Evolutionary conservation across 2,329 filamentous ascomycete species (phyloP).

Genomic region (Chrysosporium queenslandicum): DNA sequence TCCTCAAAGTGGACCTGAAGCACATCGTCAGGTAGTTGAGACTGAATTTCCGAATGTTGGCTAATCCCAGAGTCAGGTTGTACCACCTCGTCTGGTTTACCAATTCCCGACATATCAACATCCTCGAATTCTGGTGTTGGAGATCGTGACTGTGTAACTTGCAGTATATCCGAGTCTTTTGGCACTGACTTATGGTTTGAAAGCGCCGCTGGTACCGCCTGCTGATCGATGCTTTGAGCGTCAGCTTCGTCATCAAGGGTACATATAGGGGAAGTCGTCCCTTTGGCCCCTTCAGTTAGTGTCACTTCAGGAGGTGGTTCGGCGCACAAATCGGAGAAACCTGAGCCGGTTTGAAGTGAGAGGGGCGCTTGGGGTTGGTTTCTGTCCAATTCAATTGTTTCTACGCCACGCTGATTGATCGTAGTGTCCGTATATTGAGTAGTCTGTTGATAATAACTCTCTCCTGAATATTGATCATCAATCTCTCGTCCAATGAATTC

Average conservation of each 20-base stretch:
- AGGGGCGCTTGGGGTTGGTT: not conserved
- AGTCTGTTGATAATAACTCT: conserved; percentile 19
- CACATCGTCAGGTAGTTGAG: not conserved
- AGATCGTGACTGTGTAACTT: conserved; percentile 26
- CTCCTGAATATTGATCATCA: conserved; percentile 18
- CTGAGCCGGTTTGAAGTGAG: not conserved
- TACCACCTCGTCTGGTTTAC: not conserved
- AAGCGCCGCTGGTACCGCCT: not conserved
- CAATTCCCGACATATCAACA: conserved; percentile 24
- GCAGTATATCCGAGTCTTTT: not conserved
- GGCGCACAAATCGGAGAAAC: not conserved
- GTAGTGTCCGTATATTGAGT: conserved; percentile 21
- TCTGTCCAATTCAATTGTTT: conserved; percentile 16
- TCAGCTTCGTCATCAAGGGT: not conserved
- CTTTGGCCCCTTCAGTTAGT: not conserved
- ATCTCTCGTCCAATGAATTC: conserved; percentile 27
- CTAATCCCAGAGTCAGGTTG: not conserved
- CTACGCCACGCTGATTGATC: conserved; percentile 5
- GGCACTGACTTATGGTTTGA: not conserved
- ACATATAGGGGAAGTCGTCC: not conserved
- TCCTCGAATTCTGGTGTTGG: conserved; percentile 45
- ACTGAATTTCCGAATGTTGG: not conserved
- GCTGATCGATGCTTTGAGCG: no score
- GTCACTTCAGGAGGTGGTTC: not conserved
- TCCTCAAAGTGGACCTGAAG: conserved; percentile 10